Evolutionary conservation across 139 green algal genomes (phyloP).

Genomic region (Chara braunii): DNA sequence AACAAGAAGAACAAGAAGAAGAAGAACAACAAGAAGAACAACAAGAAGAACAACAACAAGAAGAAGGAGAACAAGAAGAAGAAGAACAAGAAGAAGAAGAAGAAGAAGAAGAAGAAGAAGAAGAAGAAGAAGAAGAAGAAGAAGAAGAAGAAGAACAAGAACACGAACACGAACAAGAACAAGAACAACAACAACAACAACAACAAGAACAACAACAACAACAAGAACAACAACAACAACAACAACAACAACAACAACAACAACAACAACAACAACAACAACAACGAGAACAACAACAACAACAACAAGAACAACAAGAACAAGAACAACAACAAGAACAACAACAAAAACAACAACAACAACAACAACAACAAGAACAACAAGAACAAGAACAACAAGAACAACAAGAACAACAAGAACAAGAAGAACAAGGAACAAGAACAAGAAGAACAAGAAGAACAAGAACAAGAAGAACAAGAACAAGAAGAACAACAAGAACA

Average conservation of each 20-base stretch:
- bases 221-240: background rate
- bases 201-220: background rate
- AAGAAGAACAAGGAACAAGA: background rate
- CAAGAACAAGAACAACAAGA: too few relatives aligned
- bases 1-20: slow-evolving; percentile 1
- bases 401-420: background rate
- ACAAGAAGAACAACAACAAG: background rate
- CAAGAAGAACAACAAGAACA: background rate
- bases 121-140: background rate
- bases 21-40: background rate
- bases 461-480: background rate
- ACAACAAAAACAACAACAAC: too few relatives aligned
- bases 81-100: slow-evolving; percentile 1
- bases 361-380: too few relatives aligned
- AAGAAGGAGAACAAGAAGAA: slow-evolving; percentile 3
- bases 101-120: background rate
- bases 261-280: background rate
- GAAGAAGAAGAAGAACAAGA: background rate
- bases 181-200: background rate
- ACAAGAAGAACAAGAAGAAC: background rate
- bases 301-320: too few relatives aligned
- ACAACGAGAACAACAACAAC: too few relatives aligned
- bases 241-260: background rate
- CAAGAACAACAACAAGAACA: too few relatives aligned
- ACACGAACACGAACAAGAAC: background rate